phyloP scores from a whole-genome alignment of 306 rosid species.

The Prunus padus region DNA sequence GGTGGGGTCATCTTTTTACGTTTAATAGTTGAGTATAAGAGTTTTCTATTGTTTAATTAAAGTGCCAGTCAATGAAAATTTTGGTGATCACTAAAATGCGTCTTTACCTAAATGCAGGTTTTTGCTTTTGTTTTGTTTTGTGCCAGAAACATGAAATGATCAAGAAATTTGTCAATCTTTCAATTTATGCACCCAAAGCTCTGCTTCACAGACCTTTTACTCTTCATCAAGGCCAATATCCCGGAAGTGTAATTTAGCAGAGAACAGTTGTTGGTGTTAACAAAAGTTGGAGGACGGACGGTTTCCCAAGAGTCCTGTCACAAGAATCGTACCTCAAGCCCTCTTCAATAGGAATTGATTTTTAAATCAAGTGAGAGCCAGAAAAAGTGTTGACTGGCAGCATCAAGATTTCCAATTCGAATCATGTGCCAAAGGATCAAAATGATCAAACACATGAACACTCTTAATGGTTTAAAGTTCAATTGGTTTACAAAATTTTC shows the following conservation, averaged over 20 bases:
- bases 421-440: neutral
- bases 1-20: too few relatives aligned
- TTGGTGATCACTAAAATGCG: too few relatives aligned
- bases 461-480: neutral
- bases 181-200: neutral
- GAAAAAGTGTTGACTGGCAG: neutral
- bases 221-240: too few relatives aligned
- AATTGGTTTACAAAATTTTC: neutral
- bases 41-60: too few relatives aligned
- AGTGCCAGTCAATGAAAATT: too few relatives aligned
- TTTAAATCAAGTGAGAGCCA: neutral
- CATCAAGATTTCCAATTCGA: neutral
- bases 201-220: neutral
- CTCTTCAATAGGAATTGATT: rapidly evolving
- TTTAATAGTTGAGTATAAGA: too few relatives aligned
- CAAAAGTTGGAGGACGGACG: neutral
- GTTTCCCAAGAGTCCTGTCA: too few relatives aligned
- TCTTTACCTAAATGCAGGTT: neutral
- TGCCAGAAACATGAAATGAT: neutral
- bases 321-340: neutral
- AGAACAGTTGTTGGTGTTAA: neutral
- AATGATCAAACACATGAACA: neutral
- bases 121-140: too few relatives aligned
- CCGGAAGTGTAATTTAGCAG: too few relatives aligned
- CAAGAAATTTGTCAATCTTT: neutral